Evolutionary conservation across 108 stramenopile species (phyloP).

Genomic region (Aurantiochytrium sp.): DNA sequence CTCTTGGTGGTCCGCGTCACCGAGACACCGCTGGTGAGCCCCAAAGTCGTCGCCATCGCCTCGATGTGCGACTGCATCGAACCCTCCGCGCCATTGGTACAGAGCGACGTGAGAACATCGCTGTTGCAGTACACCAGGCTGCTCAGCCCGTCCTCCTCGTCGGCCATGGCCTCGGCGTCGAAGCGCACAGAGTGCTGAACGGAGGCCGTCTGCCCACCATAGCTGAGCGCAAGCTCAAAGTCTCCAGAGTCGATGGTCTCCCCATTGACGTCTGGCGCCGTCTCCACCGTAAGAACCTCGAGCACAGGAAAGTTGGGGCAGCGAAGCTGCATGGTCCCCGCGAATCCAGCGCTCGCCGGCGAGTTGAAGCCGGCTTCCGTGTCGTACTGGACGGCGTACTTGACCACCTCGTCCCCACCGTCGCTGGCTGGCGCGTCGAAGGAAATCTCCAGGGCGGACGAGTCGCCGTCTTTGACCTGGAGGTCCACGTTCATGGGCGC

Average conservation of each 20-base stretch:
- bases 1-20: constrained; percentile 66
- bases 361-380: constrained; percentile 59
- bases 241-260: neutral
- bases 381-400: constrained; percentile 74
- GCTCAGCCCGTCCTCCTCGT: constrained; percentile 35
- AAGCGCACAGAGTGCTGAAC: neutral
- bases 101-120: neutral
- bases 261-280: neutral
- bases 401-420: constrained; percentile 64
- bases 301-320: constrained; percentile 56
- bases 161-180: neutral
- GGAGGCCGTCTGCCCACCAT: neutral
- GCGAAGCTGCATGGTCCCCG: constrained; percentile 62
- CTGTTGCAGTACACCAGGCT: constrained; percentile 45
- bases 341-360: constrained; percentile 44
- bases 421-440: constrained; percentile 58
- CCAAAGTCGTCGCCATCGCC: constrained; percentile 42
- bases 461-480: constrained; percentile 61
- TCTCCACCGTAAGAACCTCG: constrained; percentile 16
- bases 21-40: constrained; percentile 57
- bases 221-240: neutral
- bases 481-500: constrained; percentile 59
- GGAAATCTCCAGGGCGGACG: constrained; percentile 56
- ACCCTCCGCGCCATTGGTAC: constrained; percentile 42
- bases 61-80: constrained; percentile 72